These are phyloP conservation scores for Tubosaeta sp. DNA, from an alignment of 768 basidiomycete genomes.

Conservation along the genomic window DNA sequence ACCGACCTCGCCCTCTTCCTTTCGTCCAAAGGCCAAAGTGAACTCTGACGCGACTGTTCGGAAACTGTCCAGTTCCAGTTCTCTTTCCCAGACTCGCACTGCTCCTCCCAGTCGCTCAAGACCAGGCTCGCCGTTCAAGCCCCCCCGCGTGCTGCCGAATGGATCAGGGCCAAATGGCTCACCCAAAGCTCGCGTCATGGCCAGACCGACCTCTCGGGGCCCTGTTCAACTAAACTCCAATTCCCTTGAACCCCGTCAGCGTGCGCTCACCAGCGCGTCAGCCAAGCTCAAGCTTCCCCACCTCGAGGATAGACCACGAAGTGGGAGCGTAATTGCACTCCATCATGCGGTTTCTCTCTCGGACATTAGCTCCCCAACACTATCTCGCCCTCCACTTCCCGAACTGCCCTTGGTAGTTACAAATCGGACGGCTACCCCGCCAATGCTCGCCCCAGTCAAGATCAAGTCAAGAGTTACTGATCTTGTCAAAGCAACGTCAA, in stretches of 20 bases:
- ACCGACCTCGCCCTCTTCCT: conserved; percentile 20
- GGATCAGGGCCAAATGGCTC: conserved; percentile 23
- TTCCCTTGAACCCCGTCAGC: conserved; percentile 28
- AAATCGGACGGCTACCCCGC: conserved; percentile 15
- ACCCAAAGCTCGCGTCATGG: conserved; percentile 23
- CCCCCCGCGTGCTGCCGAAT: conserved; percentile 34
- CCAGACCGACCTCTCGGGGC: conserved; percentile 30
- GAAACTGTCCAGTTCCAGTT: conserved; percentile 22
- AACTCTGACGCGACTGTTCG: conserved; percentile 48
- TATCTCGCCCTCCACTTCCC: conserved; percentile 14
- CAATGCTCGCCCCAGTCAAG: conserved; percentile 27
- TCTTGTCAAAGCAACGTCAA: conserved; percentile 35
- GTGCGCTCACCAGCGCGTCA: conserved; percentile 24
- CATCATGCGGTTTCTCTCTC: conserved; percentile 27
- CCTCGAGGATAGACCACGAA: conserved; percentile 32
- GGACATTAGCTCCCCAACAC: conserved; percentile 13
- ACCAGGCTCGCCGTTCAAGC: conserved; percentile 37
- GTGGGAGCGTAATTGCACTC: conserved; percentile 23
- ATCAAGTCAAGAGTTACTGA: conserved; percentile 63
- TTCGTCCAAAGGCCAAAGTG: conserved; percentile 58
- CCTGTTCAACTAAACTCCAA: conserved; percentile 7
- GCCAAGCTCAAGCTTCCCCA: conserved; percentile 25
- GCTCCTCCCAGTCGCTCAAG: conserved; percentile 40
- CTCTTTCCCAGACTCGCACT: conserved; percentile 19
- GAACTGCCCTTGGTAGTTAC: conserved; percentile 10